These are phyloP conservation scores for Carex arenaria DNA, from an alignment of 202 grass and related monocot genomes.

Conservation along the genomic window DNA sequence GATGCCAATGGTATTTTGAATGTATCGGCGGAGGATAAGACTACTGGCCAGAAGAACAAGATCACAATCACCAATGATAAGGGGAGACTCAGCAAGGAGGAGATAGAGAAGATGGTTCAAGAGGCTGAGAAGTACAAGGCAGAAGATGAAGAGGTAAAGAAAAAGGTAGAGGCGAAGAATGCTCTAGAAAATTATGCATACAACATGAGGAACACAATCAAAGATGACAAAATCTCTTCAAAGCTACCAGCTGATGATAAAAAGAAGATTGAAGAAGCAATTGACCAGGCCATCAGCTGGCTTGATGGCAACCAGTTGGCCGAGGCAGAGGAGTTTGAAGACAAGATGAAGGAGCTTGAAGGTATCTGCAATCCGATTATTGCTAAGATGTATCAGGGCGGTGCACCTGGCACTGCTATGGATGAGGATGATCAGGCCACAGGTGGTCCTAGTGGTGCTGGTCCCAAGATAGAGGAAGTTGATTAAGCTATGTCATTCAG, in stretches of 20 bases:
- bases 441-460: slow-evolving; percentile 25
- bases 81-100: slow-evolving; percentile 81
- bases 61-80: slow-evolving; percentile 95
- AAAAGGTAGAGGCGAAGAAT: slow-evolving; percentile 84
- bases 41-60: slow-evolving; percentile 83
- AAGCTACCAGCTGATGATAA: slow-evolving; percentile 60
- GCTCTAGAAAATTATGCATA: slow-evolving; percentile 82
- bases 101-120: slow-evolving; percentile 84
- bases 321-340: slow-evolving; percentile 76
- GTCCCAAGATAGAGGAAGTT: slow-evolving; percentile 86
- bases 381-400: slow-evolving; percentile 90
- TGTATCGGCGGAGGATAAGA: slow-evolving; percentile 86
- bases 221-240: slow-evolving; percentile 78
- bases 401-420: slow-evolving; percentile 36
- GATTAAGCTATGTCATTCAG: slow-evolving; percentile 26
- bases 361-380: slow-evolving; percentile 83
- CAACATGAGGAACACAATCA: slow-evolving; percentile 98
- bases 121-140: slow-evolving; percentile 83
- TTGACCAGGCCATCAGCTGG: slow-evolving; percentile 56
- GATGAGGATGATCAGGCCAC: slow-evolving; percentile 43
- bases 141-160: slow-evolving; percentile 77
- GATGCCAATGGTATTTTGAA: slow-evolving; percentile 87
- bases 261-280: slow-evolving; percentile 67
- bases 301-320: slow-evolving; percentile 78
- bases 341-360: slow-evolving; percentile 91